Evolutionary conservation across 2,329 filamentous ascomycete species (phyloP).

Genomic region (Aureobasidium sp.): DNA sequence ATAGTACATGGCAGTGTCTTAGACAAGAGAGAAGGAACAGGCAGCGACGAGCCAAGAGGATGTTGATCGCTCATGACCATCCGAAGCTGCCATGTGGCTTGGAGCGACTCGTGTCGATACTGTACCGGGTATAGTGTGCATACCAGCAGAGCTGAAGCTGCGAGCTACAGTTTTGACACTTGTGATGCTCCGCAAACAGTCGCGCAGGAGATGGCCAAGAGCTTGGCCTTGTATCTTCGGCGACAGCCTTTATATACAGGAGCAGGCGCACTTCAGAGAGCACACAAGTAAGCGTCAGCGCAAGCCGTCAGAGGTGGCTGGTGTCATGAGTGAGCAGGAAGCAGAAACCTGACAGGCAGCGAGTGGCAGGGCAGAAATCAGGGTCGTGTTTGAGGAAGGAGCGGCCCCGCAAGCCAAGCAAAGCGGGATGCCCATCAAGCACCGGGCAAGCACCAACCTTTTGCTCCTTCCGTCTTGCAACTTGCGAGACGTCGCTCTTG

Average conservation of each 20-base stretch:
- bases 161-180: background rate
- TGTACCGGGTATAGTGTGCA: background rate
- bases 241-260: background rate
- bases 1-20: background rate
- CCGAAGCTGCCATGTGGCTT: background rate
- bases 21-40: background rate
- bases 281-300: background rate
- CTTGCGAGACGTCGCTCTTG: background rate
- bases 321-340: background rate
- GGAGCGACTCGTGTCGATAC: background rate
- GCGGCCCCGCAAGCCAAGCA: conserved; percentile 7
- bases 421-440: background rate
- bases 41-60: background rate
- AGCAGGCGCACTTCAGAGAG: background rate
- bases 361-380: conserved; percentile 3
- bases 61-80: background rate
- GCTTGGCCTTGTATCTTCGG: background rate
- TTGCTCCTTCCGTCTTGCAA: background rate
- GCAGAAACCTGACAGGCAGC: background rate
- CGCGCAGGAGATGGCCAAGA: background rate
- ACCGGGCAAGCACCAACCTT: background rate
- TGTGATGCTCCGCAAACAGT: background rate
- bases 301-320: background rate
- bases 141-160: background rate
- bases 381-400: background rate